phyloP scores from a whole-genome alignment of 1,284 basidiomycete genomes.

The Naganishia cerealis region DNA sequence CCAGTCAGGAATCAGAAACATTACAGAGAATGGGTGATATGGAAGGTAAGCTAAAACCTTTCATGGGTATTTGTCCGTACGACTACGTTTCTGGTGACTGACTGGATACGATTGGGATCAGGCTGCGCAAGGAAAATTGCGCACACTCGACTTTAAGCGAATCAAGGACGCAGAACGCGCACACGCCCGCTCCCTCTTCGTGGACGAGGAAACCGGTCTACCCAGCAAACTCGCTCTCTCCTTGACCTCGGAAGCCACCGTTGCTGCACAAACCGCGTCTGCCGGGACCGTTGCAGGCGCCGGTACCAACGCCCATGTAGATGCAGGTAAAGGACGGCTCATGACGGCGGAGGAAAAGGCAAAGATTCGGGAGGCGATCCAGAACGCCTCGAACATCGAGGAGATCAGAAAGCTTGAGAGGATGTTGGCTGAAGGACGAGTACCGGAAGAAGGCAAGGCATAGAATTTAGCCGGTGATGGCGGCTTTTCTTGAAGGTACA shows the following conservation, averaged over 20 bases:
- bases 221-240: conserved; percentile 77
- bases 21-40: conserved; percentile 83
- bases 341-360: conserved; percentile 92
- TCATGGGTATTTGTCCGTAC: background rate
- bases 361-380: conserved; percentile 84
- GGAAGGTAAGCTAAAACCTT: conserved; percentile 61
- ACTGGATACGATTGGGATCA: conserved; percentile 18
- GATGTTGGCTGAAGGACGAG: conserved; percentile 79
- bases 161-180: conserved; percentile 88
- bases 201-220: conserved; percentile 67
- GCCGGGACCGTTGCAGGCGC: conserved; percentile 57
- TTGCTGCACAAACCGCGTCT: conserved; percentile 52
- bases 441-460: conserved; percentile 58
- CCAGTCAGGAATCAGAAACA: conserved; percentile 89
- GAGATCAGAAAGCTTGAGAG: conserved; percentile 84
- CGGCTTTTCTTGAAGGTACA: background rate
- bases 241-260: conserved; percentile 64
- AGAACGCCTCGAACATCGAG: conserved; percentile 83
- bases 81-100: background rate
- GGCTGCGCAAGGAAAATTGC: conserved; percentile 60
- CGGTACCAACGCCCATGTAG: conserved; percentile 35
- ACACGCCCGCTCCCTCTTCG: conserved; percentile 70
- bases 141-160: conserved; percentile 94
- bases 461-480: conserved; percentile 1
- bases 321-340: conserved; percentile 61